A percentile compares a stretch with the other conserved stretches of the same genome.
These are phyloP conservation scores for Lactarius trivialis DNA, from an alignment of 768 basidiomycete species.

Conservation along the genomic window DNA sequence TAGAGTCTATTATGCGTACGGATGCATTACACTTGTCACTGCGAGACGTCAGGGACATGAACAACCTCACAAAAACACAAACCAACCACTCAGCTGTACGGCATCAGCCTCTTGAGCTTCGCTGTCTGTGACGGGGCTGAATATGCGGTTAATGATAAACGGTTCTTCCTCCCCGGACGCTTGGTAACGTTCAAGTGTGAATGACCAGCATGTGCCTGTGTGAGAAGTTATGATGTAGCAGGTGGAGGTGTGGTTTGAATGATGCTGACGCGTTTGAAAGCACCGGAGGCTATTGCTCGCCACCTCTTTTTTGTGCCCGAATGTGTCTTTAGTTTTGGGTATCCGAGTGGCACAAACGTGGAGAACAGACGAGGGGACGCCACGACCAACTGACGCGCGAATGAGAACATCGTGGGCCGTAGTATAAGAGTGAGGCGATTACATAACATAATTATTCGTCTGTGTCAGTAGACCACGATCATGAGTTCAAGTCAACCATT, in stretches of 20 bases:
- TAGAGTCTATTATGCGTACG: neutral
- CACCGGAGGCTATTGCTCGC: slow-evolving; percentile 55
- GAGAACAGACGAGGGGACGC: slow-evolving; percentile 43
- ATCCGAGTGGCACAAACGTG: slow-evolving; percentile 45
- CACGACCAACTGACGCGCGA: slow-evolving; percentile 18
- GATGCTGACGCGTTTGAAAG: slow-evolving; percentile 66
- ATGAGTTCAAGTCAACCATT: slow-evolving; percentile 24
- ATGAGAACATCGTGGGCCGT: slow-evolving; percentile 28
- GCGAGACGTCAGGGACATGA: neutral
- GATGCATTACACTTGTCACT: neutral
- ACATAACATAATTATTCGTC: neutral
- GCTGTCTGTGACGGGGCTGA: slow-evolving; percentile 58
- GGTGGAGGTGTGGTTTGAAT: neutral
- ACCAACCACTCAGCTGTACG: slow-evolving; percentile 46
- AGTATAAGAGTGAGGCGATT: neutral
- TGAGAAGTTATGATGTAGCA: neutral
- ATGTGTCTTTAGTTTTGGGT: slow-evolving; percentile 76
- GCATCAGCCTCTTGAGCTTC: slow-evolving; percentile 64
- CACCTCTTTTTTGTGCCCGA: slow-evolving; percentile 79
- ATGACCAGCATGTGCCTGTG: slow-evolving; percentile 63
- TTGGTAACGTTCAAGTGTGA: slow-evolving; percentile 69
- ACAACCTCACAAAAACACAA: neutral
- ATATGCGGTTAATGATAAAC: slow-evolving; percentile 58
- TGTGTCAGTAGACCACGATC: slow-evolving; percentile 1
- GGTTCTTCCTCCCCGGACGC: slow-evolving; percentile 57